Evolutionary conservation across 2,329 filamentous ascomycete genomes (phyloP), one percentile per base, ranked within the genome.

Genomic region (Didymella glomerata): DNA sequence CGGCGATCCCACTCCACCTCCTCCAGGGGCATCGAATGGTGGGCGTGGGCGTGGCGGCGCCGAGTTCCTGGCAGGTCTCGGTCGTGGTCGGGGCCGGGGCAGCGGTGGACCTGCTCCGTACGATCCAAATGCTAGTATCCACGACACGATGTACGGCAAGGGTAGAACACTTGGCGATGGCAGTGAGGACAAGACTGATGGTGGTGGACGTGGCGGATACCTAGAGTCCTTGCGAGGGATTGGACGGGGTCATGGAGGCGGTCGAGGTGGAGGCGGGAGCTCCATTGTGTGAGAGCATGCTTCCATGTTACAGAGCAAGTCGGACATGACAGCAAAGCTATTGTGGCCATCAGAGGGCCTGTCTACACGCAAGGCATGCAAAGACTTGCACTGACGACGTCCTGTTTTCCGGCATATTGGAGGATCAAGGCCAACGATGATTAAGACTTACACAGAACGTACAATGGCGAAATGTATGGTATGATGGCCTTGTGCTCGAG

Each of bases 121-220:
- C 9, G 8, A 18, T 22, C 30, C 24, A 18, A 20, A 18, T 9
- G 18, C 2, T 20, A 27, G 25, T 10, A 3, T 20, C n/a, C 32
- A 27, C 2, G 48, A 46, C 1, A 1, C n/a, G 1, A 48, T n/a
- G 18, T 13, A 47, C 11, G 36, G 42, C 20, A 40, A 27, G 34
- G 42, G 36, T 18, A 48, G 27, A 20, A 48, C 14, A 24, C 44
- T 38, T 45, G 48, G 44, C 11, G 55, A 32, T 20, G 18, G 28
- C 27, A 10, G 7, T 18, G 30, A 48, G 14, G 42, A 48, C 24
- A 48, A 34, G 34, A 18, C 20, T 8, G 13, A 20, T 22, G 30
- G 53, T 5, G 28, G 51, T 20, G 52, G 52, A 6, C 45, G 52
- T 30, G 51, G 51, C 13, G 51, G 51, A 32, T 14, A 4, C 30